Conservation (phyloP, 805 yeast genomes). For the Suhomyces sp. region DNA sequence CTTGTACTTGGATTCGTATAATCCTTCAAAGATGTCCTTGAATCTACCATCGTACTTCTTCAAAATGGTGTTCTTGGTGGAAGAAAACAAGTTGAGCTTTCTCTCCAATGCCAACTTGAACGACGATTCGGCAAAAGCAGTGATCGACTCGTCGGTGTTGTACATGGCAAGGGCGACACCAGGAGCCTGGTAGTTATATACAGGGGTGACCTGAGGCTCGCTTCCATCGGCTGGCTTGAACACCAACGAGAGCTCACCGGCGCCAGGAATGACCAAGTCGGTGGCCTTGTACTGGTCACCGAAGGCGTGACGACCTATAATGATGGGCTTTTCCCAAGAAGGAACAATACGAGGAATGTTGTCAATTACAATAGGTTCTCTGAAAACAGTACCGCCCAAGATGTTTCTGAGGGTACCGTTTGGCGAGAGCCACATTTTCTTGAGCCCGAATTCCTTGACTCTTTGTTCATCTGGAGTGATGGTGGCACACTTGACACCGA, state of each 20-base stretch:
- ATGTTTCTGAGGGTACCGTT: conserved; percentile 96
- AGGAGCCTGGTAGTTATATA: conserved; percentile 64
- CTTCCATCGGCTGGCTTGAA: conserved; percentile 71
- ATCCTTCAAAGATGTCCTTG: conserved; percentile 85
- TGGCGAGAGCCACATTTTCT: conserved; percentile 97
- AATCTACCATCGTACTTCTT: conserved; percentile 93
- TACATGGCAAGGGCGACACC: conserved; percentile 93
- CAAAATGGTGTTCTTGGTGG: conserved; percentile 93
- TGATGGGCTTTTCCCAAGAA: conserved; percentile 92
- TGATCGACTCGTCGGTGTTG: conserved; percentile 88
- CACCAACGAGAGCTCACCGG: conserved; percentile 75
- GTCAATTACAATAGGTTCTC: conserved; percentile 93
- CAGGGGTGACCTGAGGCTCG: conserved; percentile 52
- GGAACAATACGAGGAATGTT: conserved; percentile 84
- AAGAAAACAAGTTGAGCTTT: conserved; percentile 75
- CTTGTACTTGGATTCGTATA: conserved; percentile 71
- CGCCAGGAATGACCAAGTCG: conserved; percentile 72
- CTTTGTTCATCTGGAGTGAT: conserved; percentile 98
- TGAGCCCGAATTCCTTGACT: conserved; percentile 83
- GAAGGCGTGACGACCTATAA: conserved; percentile 95
- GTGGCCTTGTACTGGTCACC: conserved; percentile 97
- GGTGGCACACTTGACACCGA: conserved; percentile 96
- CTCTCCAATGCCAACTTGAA: conserved; percentile 82
- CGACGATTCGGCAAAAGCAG: conserved; percentile 89
- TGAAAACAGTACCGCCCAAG: conserved; percentile 93